Conservation (phyloP, 257 asterid species). For the Sherardia arvensis region DNA sequence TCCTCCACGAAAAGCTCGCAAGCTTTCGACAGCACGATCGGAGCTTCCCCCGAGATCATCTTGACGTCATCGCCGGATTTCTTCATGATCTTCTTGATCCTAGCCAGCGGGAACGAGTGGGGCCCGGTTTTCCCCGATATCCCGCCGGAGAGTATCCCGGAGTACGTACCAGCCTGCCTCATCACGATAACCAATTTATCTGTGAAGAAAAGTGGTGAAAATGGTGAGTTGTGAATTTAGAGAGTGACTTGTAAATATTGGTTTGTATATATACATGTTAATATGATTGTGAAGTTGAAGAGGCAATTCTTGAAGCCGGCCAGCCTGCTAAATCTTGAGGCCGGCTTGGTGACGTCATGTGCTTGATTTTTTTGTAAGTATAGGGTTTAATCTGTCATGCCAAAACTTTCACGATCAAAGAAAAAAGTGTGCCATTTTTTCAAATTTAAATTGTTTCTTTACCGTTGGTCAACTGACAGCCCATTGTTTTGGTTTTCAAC, state of each 20-base stretch:
- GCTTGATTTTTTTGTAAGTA: background rate
- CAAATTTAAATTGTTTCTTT: background rate
- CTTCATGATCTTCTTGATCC: slow-evolving; percentile 40
- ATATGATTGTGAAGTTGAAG: background rate
- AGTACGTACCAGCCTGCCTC: slow-evolving; percentile 75
- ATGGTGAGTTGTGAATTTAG: too few relatives aligned
- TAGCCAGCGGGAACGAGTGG: slow-evolving; percentile 65
- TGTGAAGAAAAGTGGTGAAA: too few relatives aligned
- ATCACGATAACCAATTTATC: too few relatives aligned
- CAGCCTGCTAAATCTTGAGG: slow-evolving; percentile 13
- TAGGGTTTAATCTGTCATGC: background rate
- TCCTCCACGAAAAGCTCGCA: slow-evolving; percentile 53
- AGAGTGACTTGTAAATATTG: too few relatives aligned
- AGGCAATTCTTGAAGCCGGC: slow-evolving; percentile 3
- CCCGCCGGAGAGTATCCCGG: slow-evolving; percentile 50
- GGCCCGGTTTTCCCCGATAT: slow-evolving; percentile 40
- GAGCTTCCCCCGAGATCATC: slow-evolving; percentile 87
- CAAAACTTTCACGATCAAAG: background rate
- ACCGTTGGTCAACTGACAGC: slow-evolving; percentile 2
- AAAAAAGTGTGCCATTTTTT: background rate
- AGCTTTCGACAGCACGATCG: slow-evolving; percentile 62
- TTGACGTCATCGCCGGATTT: slow-evolving; percentile 64
- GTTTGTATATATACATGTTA: background rate
- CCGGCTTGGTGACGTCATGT: slow-evolving; percentile 10
- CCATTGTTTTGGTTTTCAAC: background rate